Conservation (phyloP, 2,329 filamentous ascomycete genomes). For the Pseudocercospora crystallina region DNA sequence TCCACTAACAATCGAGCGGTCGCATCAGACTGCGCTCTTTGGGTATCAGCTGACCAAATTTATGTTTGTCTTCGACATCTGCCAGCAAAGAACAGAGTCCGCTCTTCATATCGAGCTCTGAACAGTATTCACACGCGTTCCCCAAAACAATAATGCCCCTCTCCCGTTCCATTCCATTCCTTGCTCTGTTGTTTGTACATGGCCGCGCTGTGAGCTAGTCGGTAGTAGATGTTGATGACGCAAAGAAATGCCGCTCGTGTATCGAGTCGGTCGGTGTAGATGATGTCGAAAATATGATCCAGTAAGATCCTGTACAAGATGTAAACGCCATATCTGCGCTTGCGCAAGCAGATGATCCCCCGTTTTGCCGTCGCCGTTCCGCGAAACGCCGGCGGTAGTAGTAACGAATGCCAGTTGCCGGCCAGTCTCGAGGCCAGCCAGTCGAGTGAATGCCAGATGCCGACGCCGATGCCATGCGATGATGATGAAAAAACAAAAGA, state of each 20-base stretch:
- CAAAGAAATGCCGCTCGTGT: conserved; percentile 10
- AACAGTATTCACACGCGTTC: conserved; percentile 6
- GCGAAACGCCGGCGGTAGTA: background rate
- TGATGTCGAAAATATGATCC: conserved; percentile 13
- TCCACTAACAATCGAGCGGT: conserved; percentile 14
- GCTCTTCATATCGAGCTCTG: conserved; percentile 9
- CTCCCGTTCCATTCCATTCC: conserved; percentile 4
- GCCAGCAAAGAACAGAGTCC: conserved; percentile 13
- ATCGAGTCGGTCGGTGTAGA: conserved; percentile 6
- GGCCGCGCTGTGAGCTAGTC: conserved; percentile 6
- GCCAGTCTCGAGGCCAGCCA: conserved; percentile 20
- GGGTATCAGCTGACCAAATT: conserved; percentile 24
- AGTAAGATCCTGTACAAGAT: conserved; percentile 23
- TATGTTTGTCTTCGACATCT: conserved; percentile 13
- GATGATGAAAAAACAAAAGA: conserved; percentile 21
- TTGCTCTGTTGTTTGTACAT: conserved; percentile 20
- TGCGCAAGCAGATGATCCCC: conserved; percentile 12
- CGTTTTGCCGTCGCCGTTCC: conserved; percentile 2
- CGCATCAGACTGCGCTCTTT: conserved; percentile 12
- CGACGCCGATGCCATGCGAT: conserved; percentile 19
- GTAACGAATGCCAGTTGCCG: too few species aligned
- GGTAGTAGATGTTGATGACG: conserved; percentile 6
- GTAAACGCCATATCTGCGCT: conserved; percentile 10
- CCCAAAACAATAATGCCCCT: conserved; percentile 16
- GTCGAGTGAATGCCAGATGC: conserved; percentile 6